These are phyloP conservation scores for Beauveria scarabaeidicola DNA, from an alignment of 2,329 filamentous ascomycete species.

Conservation along the genomic window DNA sequence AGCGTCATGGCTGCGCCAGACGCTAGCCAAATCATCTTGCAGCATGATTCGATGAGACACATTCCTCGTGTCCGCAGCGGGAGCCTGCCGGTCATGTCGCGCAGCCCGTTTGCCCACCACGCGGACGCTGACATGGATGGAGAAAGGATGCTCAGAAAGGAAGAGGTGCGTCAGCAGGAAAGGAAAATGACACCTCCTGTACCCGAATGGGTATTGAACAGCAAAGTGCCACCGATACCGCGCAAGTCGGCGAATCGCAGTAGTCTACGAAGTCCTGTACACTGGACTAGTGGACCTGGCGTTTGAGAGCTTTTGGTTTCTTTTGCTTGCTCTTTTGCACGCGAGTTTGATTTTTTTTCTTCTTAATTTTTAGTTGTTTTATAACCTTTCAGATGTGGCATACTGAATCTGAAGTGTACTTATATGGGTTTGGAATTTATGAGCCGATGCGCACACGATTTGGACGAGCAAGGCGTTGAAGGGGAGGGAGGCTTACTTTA, in stretches of 20 bases:
- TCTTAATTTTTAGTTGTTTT: not conserved
- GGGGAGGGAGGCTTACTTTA: not conserved
- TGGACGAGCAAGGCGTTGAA: slow-evolving; percentile 2
- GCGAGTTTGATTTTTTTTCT: not conserved
- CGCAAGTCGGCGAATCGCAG: slow-evolving; percentile 1
- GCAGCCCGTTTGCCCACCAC: slow-evolving; percentile 1
- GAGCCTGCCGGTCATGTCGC: slow-evolving; percentile 34
- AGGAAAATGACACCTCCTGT: slow-evolving; percentile 12
- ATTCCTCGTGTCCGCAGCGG: slow-evolving; percentile 47
- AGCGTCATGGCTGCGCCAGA: slow-evolving; percentile 62
- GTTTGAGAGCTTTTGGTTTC: not conserved
- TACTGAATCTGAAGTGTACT: not conserved
- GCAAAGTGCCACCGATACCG: slow-evolving; percentile 4
- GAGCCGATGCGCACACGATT: not conserved
- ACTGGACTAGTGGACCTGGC: not conserved
- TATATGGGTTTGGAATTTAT: not conserved
- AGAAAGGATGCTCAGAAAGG: not conserved
- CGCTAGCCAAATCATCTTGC: slow-evolving; percentile 54
- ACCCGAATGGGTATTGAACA: slow-evolving; percentile 10
- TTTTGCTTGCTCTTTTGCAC: not conserved
- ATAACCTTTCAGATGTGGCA: not conserved
- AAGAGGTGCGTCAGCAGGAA: not conserved
- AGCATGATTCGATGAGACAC: slow-evolving; percentile 41
- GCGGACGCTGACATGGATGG: not conserved
- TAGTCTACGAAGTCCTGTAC: not conserved